Conservation (phyloP, 345 rosid species). For the Sonneratia alba region DNA sequence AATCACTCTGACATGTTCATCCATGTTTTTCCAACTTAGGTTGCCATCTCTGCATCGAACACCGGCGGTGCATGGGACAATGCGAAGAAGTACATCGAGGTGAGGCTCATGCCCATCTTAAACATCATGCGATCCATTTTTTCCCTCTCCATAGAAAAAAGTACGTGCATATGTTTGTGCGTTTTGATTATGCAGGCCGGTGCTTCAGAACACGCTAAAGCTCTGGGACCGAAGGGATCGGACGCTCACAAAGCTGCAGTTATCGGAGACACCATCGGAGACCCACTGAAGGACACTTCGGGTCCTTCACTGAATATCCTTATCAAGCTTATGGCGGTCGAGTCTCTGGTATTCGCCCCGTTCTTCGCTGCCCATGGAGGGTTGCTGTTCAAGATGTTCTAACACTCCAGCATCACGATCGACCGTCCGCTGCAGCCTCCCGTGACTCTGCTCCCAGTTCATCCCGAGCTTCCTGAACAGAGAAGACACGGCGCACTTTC, state of each 20-base stretch:
- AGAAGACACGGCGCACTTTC: not conserved
- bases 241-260: conserved; percentile 69
- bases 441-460: too few species aligned
- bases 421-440: too few species aligned
- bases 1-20: not conserved
- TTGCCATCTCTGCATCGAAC: conserved; percentile 70
- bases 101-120: conserved; percentile 1
- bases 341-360: conserved; percentile 63
- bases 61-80: conserved; percentile 74
- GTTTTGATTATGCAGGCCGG: conserved; percentile 31
- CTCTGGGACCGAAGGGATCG: conserved; percentile 59
- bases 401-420: not conserved
- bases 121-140: not conserved
- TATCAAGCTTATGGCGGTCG: conserved; percentile 76
- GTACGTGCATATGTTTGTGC: not conserved
- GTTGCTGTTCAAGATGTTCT: conserved; percentile 46
- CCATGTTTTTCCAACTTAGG: conserved; percentile 18
- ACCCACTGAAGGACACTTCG: conserved; percentile 64
- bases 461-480: not conserved
- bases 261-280: conserved; percentile 67
- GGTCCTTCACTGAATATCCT: conserved; percentile 67
- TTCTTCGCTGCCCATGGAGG: conserved; percentile 68
- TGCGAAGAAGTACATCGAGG: conserved; percentile 73
- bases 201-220: conserved; percentile 44
- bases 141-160: not conserved